Percentiles rank a stretch among this genome's conserved stretches.
These are phyloP conservation scores for Pyricularia grisea DNA, from an alignment of 2,329 filamentous ascomycete species.

Conservation along the genomic window DNA sequence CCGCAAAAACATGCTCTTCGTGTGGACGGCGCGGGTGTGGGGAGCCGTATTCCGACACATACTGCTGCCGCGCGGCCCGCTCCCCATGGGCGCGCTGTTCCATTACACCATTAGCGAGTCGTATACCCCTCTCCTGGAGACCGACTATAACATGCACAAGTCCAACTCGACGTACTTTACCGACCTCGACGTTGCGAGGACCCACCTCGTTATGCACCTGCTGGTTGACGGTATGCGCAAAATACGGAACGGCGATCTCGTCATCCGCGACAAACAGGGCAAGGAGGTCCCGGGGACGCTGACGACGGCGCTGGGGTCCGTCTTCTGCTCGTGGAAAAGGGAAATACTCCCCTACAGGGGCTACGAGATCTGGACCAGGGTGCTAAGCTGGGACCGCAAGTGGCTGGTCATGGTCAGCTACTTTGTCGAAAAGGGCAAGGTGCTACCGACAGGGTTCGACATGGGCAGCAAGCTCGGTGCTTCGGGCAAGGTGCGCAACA, in stretches of 20 bases:
- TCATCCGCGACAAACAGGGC: constrained; percentile 42
- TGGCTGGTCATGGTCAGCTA: constrained; percentile 72
- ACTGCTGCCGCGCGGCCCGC: constrained; percentile 12
- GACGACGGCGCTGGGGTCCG: constrained; percentile 60
- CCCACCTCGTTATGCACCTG: constrained; percentile 66
- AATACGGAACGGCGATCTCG: constrained; percentile 35
- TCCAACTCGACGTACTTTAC: constrained; percentile 65
- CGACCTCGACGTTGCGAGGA: constrained; percentile 76
- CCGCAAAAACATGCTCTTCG: constrained; percentile 64
- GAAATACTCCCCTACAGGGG: constrained; percentile 61
- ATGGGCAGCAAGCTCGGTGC: constrained; percentile 28
- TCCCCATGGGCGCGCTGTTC: constrained; percentile 23
- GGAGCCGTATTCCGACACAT: constrained; percentile 23
- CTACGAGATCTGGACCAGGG: constrained; percentile 65
- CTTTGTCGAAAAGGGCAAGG: constrained; percentile 56
- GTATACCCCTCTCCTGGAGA: constrained; percentile 22
- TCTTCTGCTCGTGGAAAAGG: constrained; percentile 62
- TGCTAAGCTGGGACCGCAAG: constrained; percentile 71
- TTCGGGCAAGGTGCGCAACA: constrained; percentile 22
- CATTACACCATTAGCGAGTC: constrained; percentile 22
- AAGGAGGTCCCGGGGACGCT: constrained; percentile 43
- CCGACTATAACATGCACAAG: constrained; percentile 31
- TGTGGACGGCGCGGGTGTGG: constrained; percentile 57
- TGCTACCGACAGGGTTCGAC: constrained; percentile 44
- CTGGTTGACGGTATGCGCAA: constrained; percentile 48